Conservation (phyloP, 169 alveolate species). For the Perkinsus marinus region DNA sequence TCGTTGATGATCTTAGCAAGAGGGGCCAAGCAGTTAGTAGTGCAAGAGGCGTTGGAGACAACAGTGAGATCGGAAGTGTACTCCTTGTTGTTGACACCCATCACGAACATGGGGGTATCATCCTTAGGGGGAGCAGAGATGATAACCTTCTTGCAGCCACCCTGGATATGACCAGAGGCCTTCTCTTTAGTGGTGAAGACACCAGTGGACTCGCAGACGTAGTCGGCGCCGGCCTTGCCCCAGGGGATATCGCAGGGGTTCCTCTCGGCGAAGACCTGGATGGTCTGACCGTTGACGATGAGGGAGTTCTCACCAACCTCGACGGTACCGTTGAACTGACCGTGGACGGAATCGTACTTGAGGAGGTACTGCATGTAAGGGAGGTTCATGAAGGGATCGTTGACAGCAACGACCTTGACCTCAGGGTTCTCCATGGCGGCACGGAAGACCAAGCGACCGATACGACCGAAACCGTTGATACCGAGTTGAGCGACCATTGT, state of each 20-base stretch:
- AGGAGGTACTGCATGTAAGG: conserved; percentile 86
- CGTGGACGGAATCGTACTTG: conserved; percentile 93
- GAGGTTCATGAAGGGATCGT: conserved; percentile 92
- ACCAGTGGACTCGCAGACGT: conserved; percentile 96
- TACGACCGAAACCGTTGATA: conserved; percentile 99
- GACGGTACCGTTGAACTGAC: conserved; percentile 57
- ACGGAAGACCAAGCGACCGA: conserved; percentile 95
- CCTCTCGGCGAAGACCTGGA: conserved; percentile 69
- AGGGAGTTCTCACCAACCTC: conserved; percentile 56
- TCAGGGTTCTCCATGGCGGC: conserved; percentile 69
- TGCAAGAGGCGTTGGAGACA: conserved; percentile 98
- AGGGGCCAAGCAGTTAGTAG: conserved; percentile 99
- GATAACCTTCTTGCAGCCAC: conserved; percentile 83
- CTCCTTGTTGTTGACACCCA: conserved; percentile 91
- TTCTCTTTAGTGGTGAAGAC: conserved; percentile 85
- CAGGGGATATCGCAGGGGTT: conserved; percentile 91
- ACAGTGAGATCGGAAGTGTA: conserved; percentile 70
- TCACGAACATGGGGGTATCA: conserved; percentile 90
- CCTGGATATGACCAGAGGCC: conserved; percentile 81
- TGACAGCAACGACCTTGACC: conserved; percentile 80
- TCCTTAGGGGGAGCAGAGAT: conserved; percentile 98
- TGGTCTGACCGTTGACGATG: conserved; percentile 58
- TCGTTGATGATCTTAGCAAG: conserved; percentile 94
- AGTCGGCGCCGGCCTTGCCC: conserved; percentile 89
- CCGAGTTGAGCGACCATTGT: conserved; percentile 81